Percentiles rank a stretch among this genome's conserved stretches.
Evolutionary conservation across 495 filamentous ascomycete genomes (phyloP).

Genomic region (Poronia punctata): DNA sequence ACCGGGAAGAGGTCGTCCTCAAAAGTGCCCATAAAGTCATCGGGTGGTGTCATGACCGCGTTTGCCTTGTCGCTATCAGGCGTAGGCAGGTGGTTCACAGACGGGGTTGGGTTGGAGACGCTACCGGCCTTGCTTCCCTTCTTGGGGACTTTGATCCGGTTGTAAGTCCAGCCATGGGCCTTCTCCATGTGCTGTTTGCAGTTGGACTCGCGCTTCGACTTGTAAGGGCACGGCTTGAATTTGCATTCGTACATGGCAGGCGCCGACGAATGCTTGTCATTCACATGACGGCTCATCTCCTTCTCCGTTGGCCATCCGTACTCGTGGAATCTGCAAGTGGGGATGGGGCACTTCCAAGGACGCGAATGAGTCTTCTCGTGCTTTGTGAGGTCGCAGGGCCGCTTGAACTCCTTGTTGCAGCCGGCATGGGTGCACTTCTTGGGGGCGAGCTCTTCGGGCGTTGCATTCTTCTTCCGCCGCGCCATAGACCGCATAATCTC

Average conservation of each 20-base stretch:
- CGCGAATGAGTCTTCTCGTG: conserved; percentile 96
- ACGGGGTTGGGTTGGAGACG: conserved; percentile 46
- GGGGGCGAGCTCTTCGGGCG: conserved; percentile 64
- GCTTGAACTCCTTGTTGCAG: conserved; percentile 87
- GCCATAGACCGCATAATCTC: conserved; percentile 82
- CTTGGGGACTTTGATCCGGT: conserved; percentile 74
- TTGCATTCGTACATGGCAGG: conserved; percentile 73
- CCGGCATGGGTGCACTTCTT: conserved; percentile 57
- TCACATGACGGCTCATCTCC: conserved; percentile 88
- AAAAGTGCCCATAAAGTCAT: too few species aligned
- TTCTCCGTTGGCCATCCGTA: conserved; percentile 96
- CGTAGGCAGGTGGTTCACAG: conserved; percentile 48
- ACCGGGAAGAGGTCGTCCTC: conserved; percentile 30
- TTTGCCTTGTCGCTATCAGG: conserved; percentile 38
- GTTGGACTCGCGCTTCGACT: conserved; percentile 93
- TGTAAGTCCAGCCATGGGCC: conserved; percentile 82
- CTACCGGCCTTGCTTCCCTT: conserved; percentile 36
- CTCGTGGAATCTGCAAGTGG: conserved; percentile 76
- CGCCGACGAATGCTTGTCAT: conserved; percentile 83
- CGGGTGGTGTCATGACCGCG: conserved; percentile 35
- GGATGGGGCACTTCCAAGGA: conserved; percentile 82
- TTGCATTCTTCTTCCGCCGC: conserved; percentile 71
- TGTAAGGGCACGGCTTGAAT: conserved; percentile 83
- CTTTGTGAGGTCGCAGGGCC: conserved; percentile 87
- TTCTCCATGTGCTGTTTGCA: conserved; percentile 99